Conservation (phyloP, 352 stramenopile species). For the Blastocystis sp. region DNA sequence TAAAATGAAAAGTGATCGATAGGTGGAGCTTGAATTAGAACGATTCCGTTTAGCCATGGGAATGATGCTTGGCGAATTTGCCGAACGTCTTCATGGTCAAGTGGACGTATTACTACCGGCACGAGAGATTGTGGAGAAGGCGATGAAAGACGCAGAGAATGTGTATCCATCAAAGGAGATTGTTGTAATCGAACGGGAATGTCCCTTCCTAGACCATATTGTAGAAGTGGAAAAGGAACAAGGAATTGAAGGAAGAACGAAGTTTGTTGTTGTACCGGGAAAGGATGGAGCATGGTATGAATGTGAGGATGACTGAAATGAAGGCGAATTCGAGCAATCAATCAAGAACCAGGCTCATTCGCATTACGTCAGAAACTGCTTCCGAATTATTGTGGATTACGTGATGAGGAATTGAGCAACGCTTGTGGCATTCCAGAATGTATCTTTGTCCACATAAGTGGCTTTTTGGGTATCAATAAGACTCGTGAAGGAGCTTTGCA, state of each 20-base stretch:
- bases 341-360: background rate
- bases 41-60: constrained; percentile 47
- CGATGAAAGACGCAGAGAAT: background rate
- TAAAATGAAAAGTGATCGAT: background rate
- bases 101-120: background rate
- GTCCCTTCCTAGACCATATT: constrained; percentile 24
- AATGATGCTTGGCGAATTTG: constrained; percentile 7
- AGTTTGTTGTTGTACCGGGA: background rate
- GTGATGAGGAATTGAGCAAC: constrained; percentile 23
- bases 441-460: constrained; percentile 10
- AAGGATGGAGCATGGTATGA: background rate
- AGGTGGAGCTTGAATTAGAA: background rate
- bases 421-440: background rate
- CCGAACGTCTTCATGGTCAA: background rate
- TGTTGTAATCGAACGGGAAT: background rate
- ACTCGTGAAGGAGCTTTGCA: background rate
- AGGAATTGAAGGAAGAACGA: background rate
- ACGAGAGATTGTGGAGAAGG: background rate
- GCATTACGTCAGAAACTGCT: background rate
- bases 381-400: background rate
- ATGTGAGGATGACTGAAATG: too few species aligned
- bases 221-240: constrained; percentile 20
- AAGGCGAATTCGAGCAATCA: constrained; percentile 8
- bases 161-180: constrained; percentile 1
- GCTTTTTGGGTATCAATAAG: constrained; percentile 22